phyloP scores from a whole-genome alignment of 2,329 filamentous ascomycete genomes.

The Chaetomium strumarium region DNA sequence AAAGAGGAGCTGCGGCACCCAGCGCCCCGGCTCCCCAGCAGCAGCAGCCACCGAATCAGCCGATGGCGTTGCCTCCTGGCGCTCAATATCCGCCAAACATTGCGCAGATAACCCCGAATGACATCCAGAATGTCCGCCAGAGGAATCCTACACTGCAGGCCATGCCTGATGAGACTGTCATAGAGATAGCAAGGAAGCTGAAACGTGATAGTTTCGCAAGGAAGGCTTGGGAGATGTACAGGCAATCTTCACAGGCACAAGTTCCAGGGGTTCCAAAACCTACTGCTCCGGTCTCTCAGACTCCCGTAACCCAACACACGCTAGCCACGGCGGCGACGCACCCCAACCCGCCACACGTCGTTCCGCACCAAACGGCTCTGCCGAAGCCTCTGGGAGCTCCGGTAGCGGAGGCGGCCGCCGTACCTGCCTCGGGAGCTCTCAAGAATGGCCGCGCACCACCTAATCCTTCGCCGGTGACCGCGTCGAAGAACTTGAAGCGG shows the following conservation, averaged over 20 bases:
- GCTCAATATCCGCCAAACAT: constrained; percentile 20
- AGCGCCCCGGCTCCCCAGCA: constrained; percentile 14
- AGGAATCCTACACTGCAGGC: constrained; percentile 18
- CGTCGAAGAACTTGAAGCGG: constrained; percentile 46
- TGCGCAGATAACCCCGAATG: constrained; percentile 23
- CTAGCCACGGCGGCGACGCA: constrained; percentile 5
- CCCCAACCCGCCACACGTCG: constrained; percentile 15
- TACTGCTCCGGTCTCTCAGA: neutral
- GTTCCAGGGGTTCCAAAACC: constrained; percentile 4
- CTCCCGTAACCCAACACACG: constrained; percentile 1
- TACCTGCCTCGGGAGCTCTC: constrained; percentile 17
- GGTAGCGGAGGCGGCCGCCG: constrained; percentile 6
- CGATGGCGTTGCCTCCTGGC: constrained; percentile 20
- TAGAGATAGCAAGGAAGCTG: constrained; percentile 15
- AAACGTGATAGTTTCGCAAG: constrained; percentile 13
- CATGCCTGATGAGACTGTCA: constrained; percentile 5
- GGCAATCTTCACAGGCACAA: constrained; percentile 1
- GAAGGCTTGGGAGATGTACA: constrained; percentile 13
- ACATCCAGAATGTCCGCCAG: constrained; percentile 26
- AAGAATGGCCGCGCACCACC: constrained; percentile 29
- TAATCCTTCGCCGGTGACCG: constrained; percentile 35
- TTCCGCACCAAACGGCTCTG: constrained; percentile 20
- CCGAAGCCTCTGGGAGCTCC: constrained; percentile 17
- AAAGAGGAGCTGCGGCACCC: neutral
- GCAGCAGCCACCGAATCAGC: constrained; percentile 11